Conservation (phyloP, 2,329 filamentous ascomycete species). For the Aspergillus quadrilineatus region DNA sequence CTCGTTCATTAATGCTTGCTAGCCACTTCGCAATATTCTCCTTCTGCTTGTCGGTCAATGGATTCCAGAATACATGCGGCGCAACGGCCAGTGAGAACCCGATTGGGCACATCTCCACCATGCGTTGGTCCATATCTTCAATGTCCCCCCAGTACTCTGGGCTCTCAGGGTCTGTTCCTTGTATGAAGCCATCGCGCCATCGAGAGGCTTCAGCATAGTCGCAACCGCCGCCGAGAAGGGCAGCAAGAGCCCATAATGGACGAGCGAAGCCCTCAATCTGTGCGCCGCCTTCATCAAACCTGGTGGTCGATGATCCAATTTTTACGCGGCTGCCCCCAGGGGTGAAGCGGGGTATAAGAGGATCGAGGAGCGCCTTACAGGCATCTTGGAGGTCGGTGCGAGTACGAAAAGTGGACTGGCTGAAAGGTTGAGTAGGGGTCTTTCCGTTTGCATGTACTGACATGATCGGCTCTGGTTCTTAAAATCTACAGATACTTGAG, state of each 20-base stretch:
- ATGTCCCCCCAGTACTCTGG: conserved; percentile 76
- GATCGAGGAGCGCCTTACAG: conserved; percentile 64
- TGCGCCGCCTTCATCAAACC: conserved; percentile 74
- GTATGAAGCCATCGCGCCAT: conserved; percentile 69
- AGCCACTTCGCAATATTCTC: conserved; percentile 70
- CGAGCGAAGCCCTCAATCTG: conserved; percentile 75
- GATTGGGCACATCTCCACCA: conserved; percentile 82
- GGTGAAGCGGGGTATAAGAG: conserved; percentile 70
- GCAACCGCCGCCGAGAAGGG: conserved; percentile 67
- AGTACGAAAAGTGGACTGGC: conserved; percentile 27
- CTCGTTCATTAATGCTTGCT: conserved; percentile 75
- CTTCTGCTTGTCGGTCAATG: conserved; percentile 61
- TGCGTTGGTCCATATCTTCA: conserved; percentile 73
- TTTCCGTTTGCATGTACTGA: conserved; percentile 32
- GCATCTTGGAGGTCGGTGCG: conserved; percentile 55
- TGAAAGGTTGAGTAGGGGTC: conserved; percentile 31
- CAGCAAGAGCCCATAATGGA: conserved; percentile 72
- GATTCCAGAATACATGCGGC: conserved; percentile 63
- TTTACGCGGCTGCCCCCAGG: conserved; percentile 64
- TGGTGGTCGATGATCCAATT: conserved; percentile 68
- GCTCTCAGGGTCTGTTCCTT: conserved; percentile 67
- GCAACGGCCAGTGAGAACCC: conserved; percentile 73
- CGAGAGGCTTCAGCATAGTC: conserved; percentile 62
- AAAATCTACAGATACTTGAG: not conserved
- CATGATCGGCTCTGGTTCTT: conserved; percentile 19